Evolutionary conservation across 1,284 basidiomycete genomes (phyloP).

Genomic region (Boletellus sp.): DNA sequence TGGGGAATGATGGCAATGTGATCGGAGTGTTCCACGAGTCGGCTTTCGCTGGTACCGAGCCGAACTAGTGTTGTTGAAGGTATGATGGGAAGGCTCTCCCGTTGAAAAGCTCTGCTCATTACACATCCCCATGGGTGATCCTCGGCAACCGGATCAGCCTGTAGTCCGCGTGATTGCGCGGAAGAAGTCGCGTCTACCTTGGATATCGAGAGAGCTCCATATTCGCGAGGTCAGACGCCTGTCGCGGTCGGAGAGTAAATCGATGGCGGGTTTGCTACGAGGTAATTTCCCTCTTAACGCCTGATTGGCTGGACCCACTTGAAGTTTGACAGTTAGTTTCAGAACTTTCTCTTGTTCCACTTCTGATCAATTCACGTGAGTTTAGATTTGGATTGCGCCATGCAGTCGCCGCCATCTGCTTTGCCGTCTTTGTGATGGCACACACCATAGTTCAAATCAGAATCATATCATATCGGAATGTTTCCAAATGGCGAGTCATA

Average conservation of each 20-base stretch:
- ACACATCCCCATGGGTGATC: too few species aligned
- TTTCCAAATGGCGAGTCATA: neutral
- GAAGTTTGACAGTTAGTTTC: neutral
- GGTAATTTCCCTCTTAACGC: neutral
- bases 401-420: neutral
- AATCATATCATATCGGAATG: neutral
- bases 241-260: conserved; percentile 2
- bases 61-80: neutral
- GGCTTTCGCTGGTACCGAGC: neutral
- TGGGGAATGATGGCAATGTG: neutral
- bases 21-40: neutral
- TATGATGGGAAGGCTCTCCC: neutral
- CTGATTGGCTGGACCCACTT: conserved; percentile 5
- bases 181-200: too few species aligned
- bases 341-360: conserved; percentile 7
- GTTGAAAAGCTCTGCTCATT: neutral
- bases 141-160: too few species aligned
- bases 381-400: conserved; percentile 3
- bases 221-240: neutral
- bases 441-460: conserved; percentile 2
- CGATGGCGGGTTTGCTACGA: neutral
- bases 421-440: neutral
- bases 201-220: too few species aligned
- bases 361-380: conserved; percentile 7
- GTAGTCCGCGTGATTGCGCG: too few species aligned